Base-by-base conservation (phyloP, 371 early-diverging fungal species). In the Zopfochytrium polystomum region DNA sequence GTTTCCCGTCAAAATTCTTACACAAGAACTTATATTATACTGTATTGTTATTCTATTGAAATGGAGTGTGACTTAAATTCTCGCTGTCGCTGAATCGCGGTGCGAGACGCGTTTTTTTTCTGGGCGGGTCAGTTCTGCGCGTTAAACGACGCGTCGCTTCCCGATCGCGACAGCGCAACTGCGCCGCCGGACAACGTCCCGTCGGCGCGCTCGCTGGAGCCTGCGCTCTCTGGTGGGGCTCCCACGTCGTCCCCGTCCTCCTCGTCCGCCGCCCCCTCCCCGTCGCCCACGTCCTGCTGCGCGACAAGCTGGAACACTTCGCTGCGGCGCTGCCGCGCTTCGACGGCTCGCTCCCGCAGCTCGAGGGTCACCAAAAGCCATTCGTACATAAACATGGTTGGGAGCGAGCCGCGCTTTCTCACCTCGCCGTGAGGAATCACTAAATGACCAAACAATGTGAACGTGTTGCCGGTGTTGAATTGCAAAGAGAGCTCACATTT, bases 291-390 rank as follows among this genome's bases (percentile, higher is more conserved):
- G 6, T 38, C 42, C 2, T 18, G 11, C 23, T 54, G 60, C 30
- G 47, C 50, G 11, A 38, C 15, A 6, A 15, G 4, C 11, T 55
- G 65, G 58, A 70, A 77, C 3, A 74, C 55, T 13, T 74, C 74
- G 9, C 68, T 61, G 49, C 73, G 73, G 5, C 66, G 50, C 59
- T 76, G 70, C 3, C 79, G 63, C 0, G 70, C 66, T 30, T 67
- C 63, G 18, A 82, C 68, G 11, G 83, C 77, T 22, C 68, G 61
- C 23, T 74, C 63, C 1, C 78, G 62, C 9, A 82, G 60, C 15
- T 65, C 70, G 11, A 80, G 59, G 6, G 77, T 69, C 0, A 80
- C 72, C 6, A 75, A 49, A 1, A 80, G 70, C 83, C 83, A 82
- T 35, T 77, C 75, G 58, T 64, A 70, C 67, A 82, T 79, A 35